Conservation (phyloP, 2,329 filamentous ascomycete genomes). For the Emergomyces africanus region DNA sequence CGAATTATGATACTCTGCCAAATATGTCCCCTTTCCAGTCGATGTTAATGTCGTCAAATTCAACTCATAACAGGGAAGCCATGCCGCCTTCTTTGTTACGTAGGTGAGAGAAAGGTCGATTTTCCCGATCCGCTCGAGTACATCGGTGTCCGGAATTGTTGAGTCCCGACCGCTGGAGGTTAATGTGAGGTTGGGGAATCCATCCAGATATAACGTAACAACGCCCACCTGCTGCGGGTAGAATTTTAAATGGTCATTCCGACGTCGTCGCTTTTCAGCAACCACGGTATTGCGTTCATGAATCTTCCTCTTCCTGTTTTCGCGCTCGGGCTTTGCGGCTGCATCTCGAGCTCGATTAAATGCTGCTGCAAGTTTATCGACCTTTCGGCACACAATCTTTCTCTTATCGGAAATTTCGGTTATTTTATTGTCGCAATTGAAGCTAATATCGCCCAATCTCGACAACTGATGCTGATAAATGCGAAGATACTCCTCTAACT, state of each 20-base stretch:
- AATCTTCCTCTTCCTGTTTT: slow-evolving; percentile 15
- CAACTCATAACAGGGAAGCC: slow-evolving; percentile 51
- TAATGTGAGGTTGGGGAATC: slow-evolving; percentile 17
- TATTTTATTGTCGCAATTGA: slow-evolving; percentile 15
- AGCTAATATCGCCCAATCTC: slow-evolving; percentile 15
- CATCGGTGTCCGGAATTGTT: slow-evolving; percentile 15
- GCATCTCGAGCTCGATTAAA: slow-evolving; percentile 11
- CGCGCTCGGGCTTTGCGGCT: slow-evolving; percentile 15
- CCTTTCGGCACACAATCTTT: slow-evolving; percentile 14
- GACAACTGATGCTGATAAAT: slow-evolving; percentile 22
- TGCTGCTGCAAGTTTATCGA: slow-evolving; percentile 10
- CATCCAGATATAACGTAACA: slow-evolving; percentile 26
- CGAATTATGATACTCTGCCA: slow-evolving; percentile 48
- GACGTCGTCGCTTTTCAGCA: slow-evolving; percentile 19
- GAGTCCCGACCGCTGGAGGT: slow-evolving; percentile 16
- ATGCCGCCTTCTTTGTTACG: slow-evolving; percentile 45
- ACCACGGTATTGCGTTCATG: slow-evolving; percentile 17
- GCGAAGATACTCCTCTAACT: slow-evolving; percentile 23
- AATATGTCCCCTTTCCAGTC: slow-evolving; percentile 45
- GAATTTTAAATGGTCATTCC: slow-evolving; percentile 23
- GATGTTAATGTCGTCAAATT: slow-evolving; percentile 45
- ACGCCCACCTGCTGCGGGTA: slow-evolving; percentile 25
- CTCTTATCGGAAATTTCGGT: slow-evolving; percentile 17
- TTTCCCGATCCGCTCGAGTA: slow-evolving; percentile 7
- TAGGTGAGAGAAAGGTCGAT: slow-evolving; percentile 42